Conservation (phyloP, 169 alveolate species). For the Pseudocohnilembus persalinus region DNA sequence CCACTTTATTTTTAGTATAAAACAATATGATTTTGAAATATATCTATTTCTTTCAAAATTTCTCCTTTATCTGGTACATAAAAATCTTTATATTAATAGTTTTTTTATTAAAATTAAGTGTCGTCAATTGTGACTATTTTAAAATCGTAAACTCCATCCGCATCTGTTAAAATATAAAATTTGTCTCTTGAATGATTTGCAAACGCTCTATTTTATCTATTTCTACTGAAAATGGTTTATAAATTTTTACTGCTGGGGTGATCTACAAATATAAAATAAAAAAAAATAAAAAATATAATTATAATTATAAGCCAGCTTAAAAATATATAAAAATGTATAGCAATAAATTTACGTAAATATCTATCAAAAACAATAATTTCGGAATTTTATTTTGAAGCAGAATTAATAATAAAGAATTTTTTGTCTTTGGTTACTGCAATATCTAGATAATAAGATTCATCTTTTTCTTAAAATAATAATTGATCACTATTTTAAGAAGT, state of each 20-base stretch:
- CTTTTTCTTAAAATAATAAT: conserved; percentile 51
- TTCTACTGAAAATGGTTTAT: conserved; percentile 18
- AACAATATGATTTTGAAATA: conserved; percentile 61
- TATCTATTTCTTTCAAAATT: conserved; percentile 68
- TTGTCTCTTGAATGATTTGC: conserved; percentile 59
- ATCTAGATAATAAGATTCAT: conserved; percentile 64
- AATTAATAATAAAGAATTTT: conserved; percentile 45
- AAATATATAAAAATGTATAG: too few relatives aligned
- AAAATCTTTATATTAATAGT: conserved; percentile 14
- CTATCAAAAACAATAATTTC: conserved; percentile 58
- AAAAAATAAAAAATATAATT: too few relatives aligned
- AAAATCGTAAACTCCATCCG: conserved; percentile 52
- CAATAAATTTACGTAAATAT: not conserved
- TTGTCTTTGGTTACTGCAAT: conserved; percentile 61
- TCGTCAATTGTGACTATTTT: conserved; percentile 32
- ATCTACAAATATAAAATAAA: too few relatives aligned
- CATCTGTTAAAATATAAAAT: conserved; percentile 51
- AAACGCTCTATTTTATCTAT: conserved; percentile 39
- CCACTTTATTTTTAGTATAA: conserved; percentile 56
- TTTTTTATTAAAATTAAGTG: conserved; percentile 5
- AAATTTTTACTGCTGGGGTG: conserved; percentile 21
- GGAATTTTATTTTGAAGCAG: conserved; percentile 42
- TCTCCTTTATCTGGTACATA: conserved; percentile 49
- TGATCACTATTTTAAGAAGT: conserved; percentile 43
- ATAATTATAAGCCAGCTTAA: too few relatives aligned